Evolutionary conservation across 2,329 filamentous ascomycete species (phyloP).

Genomic region (Trichoderma hamatum): DNA sequence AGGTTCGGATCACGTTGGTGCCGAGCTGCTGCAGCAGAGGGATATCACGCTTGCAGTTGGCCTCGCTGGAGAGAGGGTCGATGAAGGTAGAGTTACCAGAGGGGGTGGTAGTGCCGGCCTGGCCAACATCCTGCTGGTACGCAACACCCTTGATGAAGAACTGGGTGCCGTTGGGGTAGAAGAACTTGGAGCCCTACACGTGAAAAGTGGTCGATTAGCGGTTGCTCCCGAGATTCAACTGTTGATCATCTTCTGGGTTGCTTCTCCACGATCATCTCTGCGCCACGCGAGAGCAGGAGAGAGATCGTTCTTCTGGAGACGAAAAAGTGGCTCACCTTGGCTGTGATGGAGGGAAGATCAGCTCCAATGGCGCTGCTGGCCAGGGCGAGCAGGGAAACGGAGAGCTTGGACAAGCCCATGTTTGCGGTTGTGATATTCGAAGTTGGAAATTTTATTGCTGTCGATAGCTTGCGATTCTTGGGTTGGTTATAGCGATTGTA

Average conservation of each 20-base stretch:
- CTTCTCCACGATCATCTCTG: not conserved
- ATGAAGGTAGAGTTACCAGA: constrained; percentile 61
- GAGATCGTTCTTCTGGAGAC: constrained; percentile 8
- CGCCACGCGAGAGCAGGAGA: not conserved
- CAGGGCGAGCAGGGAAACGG: constrained; percentile 45
- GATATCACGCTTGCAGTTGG: constrained; percentile 80
- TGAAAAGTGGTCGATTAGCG: constrained; percentile 13
- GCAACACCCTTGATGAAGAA: constrained; percentile 89
- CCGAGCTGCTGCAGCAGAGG: constrained; percentile 75
- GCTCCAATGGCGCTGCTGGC: constrained; percentile 47
- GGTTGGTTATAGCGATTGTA: constrained; percentile 21
- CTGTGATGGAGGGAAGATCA: constrained; percentile 61
- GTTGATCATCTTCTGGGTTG: not conserved
- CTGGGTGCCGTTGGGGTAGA: constrained; percentile 72
- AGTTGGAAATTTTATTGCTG: constrained; percentile 10
- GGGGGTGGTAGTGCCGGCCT: constrained; percentile 52
- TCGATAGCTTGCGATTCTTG: not conserved
- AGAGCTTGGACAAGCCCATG: constrained; percentile 42
- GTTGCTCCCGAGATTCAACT: not conserved
- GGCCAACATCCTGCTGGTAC: constrained; percentile 80
- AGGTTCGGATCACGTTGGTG: constrained; percentile 94
- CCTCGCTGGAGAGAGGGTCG: constrained; percentile 78
- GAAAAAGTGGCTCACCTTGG: constrained; percentile 60
- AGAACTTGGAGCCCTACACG: constrained; percentile 77
- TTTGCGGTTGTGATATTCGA: constrained; percentile 28